These are phyloP conservation scores for Glycine soja DNA, from an alignment of 306 rosid species.

Conservation along the genomic window DNA sequence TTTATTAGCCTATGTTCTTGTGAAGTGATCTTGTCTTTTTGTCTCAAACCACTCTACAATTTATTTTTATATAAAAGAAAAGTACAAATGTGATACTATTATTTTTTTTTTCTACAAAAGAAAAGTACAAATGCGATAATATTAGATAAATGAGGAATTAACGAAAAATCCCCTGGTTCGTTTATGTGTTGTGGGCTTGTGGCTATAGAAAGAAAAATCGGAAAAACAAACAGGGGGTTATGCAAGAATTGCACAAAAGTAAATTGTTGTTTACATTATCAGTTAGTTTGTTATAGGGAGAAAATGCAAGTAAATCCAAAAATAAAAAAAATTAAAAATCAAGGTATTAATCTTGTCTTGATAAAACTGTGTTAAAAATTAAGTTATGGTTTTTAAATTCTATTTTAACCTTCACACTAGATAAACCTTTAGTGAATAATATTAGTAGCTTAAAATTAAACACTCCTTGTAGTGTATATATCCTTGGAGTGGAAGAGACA, in stretches of 20 bases:
- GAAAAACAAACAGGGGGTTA: neutral
- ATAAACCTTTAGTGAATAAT: neutral
- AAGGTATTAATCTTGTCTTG: neutral
- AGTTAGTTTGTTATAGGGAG: neutral
- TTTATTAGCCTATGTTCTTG: too few relatives aligned
- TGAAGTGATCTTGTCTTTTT: too few relatives aligned
- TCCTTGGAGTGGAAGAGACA: neutral
- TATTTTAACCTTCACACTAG: neutral
- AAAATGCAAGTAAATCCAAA: neutral
- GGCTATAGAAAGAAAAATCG: neutral
- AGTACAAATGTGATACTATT: too few relatives aligned
- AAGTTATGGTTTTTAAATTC: neutral
- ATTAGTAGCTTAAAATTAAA: neutral
- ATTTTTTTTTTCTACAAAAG: too few relatives aligned
- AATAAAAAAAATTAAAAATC: neutral
- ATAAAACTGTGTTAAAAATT: neutral
- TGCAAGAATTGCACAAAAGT: neutral
- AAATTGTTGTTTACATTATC: neutral
- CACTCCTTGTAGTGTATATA: neutral
- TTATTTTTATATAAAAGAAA: too few relatives aligned
- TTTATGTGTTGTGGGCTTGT: neutral
- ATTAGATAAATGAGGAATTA: too few relatives aligned
- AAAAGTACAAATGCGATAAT: too few relatives aligned
- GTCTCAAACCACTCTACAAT: too few relatives aligned
- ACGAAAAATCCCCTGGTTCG: too few relatives aligned